phyloP scores from a whole-genome alignment of 129 eudicot species.

The Arctium minus region DNA sequence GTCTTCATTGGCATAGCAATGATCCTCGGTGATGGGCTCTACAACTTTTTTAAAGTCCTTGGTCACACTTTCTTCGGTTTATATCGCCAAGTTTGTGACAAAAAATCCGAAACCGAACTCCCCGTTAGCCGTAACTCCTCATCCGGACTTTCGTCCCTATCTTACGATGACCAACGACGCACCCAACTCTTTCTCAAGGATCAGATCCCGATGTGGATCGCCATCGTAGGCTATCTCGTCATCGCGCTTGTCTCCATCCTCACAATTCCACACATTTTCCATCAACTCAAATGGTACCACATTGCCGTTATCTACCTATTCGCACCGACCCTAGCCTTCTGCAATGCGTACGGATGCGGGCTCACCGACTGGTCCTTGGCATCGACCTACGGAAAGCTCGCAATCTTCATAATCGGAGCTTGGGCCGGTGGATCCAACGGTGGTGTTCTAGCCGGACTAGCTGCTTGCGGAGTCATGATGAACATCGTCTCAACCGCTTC shows the following conservation, averaged over 20 bases:
- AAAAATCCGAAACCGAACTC: slow-evolving; percentile 34
- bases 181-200: slow-evolving; percentile 80
- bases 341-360: slow-evolving; percentile 96
- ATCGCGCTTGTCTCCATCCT: slow-evolving; percentile 58
- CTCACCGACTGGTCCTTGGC: slow-evolving; percentile 98
- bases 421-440: slow-evolving; percentile 90
- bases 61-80: slow-evolving; percentile 57
- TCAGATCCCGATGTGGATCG: slow-evolving; percentile 81
- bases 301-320: slow-evolving; percentile 55
- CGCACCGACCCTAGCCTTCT: slow-evolving; percentile 84
- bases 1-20: slow-evolving; percentile 86
- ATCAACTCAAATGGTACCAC: slow-evolving; percentile 75
- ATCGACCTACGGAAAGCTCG: slow-evolving; percentile 92
- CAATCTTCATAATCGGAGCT: slow-evolving; percentile 84
- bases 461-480: slow-evolving; percentile 99
- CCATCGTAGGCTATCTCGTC: slow-evolving; percentile 52
- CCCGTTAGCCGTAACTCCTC: slow-evolving; percentile 39
- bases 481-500: slow-evolving; percentile 95
- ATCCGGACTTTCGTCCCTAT: background rate
- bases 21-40: slow-evolving; percentile 94
- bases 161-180: slow-evolving; percentile 73
- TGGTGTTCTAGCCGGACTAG: slow-evolving; percentile 87
- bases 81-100: slow-evolving; percentile 47
- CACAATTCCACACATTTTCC: slow-evolving; percentile 71
- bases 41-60: slow-evolving; percentile 80